Percentiles rank a stretch among this genome's conserved stretches.
phyloP scores from a whole-genome alignment of 768 basidiomycete genomes.

The Mycena filopes region DNA sequence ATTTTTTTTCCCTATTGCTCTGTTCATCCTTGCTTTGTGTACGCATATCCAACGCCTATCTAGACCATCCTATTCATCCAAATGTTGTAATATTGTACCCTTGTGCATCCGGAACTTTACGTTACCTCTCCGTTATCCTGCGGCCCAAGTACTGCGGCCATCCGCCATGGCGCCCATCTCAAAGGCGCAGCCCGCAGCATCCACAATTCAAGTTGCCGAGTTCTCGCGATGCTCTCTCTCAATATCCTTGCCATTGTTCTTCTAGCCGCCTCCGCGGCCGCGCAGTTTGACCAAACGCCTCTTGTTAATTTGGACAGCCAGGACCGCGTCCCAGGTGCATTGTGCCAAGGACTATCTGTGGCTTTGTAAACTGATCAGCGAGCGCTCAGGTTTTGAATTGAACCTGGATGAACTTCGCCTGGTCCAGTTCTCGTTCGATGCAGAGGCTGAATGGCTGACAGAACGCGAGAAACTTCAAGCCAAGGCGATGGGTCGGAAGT shows the following conservation, averaged over 20 bases:
- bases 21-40: conserved; percentile 28
- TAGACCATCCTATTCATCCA: conserved; percentile 4
- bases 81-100: conserved; percentile 7
- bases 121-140: background rate
- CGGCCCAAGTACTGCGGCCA: too few species aligned
- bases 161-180: too few species aligned
- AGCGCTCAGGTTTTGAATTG: conserved; percentile 54
- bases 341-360: background rate
- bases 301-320: background rate
- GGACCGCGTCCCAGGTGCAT: background rate
- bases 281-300: background rate
- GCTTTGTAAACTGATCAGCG: background rate
- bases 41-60: background rate
- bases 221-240: background rate
- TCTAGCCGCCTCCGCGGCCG: background rate
- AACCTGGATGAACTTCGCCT: conserved; percentile 63
- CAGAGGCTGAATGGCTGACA: conserved; percentile 35
- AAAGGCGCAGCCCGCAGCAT: too few species aligned
- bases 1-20: conserved; percentile 13
- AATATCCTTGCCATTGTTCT: background rate
- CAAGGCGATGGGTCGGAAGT: conserved; percentile 19
- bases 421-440: conserved; percentile 60
- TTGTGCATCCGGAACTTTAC: conserved; percentile 5
- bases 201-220: too few species aligned
- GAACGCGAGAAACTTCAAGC: conserved; percentile 26